phyloP scores from a whole-genome alignment of 139 green algal species.

The Coelastrella sp. region DNA sequence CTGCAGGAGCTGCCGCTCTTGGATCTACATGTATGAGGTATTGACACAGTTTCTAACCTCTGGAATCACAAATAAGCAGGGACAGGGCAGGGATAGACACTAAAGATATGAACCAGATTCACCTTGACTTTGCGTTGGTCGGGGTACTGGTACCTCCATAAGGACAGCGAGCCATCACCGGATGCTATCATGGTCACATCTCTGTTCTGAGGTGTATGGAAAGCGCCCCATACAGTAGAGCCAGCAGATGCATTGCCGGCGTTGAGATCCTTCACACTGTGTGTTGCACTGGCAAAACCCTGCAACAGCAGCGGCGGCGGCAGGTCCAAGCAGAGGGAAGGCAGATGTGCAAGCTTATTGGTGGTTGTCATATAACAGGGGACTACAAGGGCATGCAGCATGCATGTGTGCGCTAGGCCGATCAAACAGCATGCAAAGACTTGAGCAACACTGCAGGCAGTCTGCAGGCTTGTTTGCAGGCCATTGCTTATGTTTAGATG shows the following conservation, averaged over 20 bases:
- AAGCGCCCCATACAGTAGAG: conserved; percentile 83
- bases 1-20: too few species aligned
- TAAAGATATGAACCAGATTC: background rate
- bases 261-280: conserved; percentile 56
- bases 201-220: conserved; percentile 90
- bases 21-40: too few species aligned
- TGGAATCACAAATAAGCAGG: too few species aligned
- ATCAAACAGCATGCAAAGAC: too few species aligned
- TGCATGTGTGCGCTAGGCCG: too few species aligned
- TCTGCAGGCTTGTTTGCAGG: too few species aligned
- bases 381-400: too few species aligned
- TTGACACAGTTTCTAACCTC: too few species aligned
- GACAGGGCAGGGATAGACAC: background rate
- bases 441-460: too few species aligned
- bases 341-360: too few species aligned
- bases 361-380: too few species aligned
- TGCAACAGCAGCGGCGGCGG: conserved; percentile 40
- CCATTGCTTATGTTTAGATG: too few species aligned
- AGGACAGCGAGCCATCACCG: conserved; percentile 85
- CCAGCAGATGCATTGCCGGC: conserved; percentile 19
- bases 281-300: conserved; percentile 80
- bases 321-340: background rate
- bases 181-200: conserved; percentile 79
- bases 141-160: conserved; percentile 96
- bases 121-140: conserved; percentile 83